Conservation (phyloP, 306 rosid species). For the Lathyrus tuberosus region DNA sequence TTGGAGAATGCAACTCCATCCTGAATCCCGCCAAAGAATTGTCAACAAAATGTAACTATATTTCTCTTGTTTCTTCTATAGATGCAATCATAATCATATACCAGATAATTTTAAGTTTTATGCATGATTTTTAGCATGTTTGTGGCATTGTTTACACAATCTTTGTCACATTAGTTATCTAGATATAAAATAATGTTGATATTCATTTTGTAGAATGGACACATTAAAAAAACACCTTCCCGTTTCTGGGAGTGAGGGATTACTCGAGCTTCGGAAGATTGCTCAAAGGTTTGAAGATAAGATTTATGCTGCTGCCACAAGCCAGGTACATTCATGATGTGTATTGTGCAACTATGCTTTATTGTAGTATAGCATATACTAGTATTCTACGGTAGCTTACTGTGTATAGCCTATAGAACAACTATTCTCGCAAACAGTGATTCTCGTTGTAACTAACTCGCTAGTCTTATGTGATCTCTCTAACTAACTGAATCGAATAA, state of each 20-base stretch:
- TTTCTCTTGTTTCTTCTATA: slow-evolving; percentile 20
- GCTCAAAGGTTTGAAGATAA: slow-evolving; percentile 88
- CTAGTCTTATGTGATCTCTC: background rate
- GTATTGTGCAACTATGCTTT: background rate
- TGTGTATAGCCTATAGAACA: background rate
- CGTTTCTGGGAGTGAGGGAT: slow-evolving; percentile 60
- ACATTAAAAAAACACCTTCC: slow-evolving; percentile 73
- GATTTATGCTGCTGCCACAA: slow-evolving; percentile 60
- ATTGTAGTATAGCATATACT: background rate
- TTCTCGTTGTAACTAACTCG: background rate
- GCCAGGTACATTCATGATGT: slow-evolving; percentile 54
- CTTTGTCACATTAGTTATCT: slow-evolving; percentile 8
- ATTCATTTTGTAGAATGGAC: slow-evolving; percentile 61
- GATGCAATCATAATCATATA: background rate
- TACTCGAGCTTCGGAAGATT: slow-evolving; percentile 61
- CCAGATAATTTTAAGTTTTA: slow-evolving; percentile 11
- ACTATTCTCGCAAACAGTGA: background rate
- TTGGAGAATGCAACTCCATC: slow-evolving; percentile 55
- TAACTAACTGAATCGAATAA: background rate
- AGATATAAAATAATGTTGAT: background rate
- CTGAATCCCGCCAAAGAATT: slow-evolving; percentile 53
- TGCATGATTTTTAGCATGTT: slow-evolving; percentile 25
- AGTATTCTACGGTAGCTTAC: background rate
- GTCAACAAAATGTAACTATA: slow-evolving; percentile 56
- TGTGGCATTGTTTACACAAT: background rate